Evolutionary conservation across 2,329 filamentous ascomycete species (phyloP).

Genomic region (Penicillium psychrosexuale): DNA sequence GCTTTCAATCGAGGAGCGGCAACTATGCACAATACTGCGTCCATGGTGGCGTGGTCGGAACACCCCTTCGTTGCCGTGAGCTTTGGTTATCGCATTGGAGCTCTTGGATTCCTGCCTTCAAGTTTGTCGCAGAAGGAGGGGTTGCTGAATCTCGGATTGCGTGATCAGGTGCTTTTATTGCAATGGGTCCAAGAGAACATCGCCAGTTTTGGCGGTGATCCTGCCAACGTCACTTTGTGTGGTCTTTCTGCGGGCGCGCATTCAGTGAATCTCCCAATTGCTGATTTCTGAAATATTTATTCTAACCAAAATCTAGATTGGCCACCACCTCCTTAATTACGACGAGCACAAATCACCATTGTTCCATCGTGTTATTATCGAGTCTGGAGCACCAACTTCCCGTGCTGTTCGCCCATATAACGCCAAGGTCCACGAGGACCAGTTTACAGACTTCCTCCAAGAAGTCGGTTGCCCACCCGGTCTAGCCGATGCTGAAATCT

Average conservation of each 20-base stretch:
- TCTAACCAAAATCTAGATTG: slow-evolving; percentile 49
- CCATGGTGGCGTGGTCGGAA: slow-evolving; percentile 57
- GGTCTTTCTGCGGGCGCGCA: slow-evolving; percentile 48
- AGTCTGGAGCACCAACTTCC: slow-evolving; percentile 48
- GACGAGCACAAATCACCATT: slow-evolving; percentile 32
- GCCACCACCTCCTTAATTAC: slow-evolving; percentile 62
- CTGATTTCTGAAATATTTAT: too few species aligned
- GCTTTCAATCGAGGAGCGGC: slow-evolving; percentile 35
- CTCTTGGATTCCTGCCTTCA: slow-evolving; percentile 66
- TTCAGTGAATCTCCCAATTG: slow-evolving; percentile 29
- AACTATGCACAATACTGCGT: slow-evolving; percentile 55
- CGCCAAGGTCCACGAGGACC: slow-evolving; percentile 42
- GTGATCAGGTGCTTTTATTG: slow-evolving; percentile 37
- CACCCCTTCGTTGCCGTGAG: slow-evolving; percentile 46
- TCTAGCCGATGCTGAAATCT: slow-evolving; percentile 30
- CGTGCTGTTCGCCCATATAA: slow-evolving; percentile 46
- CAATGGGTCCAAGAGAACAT: slow-evolving; percentile 29
- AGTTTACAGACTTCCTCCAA: slow-evolving; percentile 45
- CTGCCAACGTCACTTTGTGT: slow-evolving; percentile 37
- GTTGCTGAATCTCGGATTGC: slow-evolving; percentile 44
- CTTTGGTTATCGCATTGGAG: slow-evolving; percentile 47
- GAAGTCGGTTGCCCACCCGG: slow-evolving; percentile 34
- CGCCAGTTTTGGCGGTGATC: slow-evolving; percentile 24
- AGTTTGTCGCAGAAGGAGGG: slow-evolving; percentile 53
- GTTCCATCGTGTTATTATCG: slow-evolving; percentile 49